Percentiles rank a stretch among this genome's conserved stretches.
These are phyloP conservation scores for Trichoderma orchidacearum DNA, from an alignment of 495 filamentous ascomycete genomes.

Conservation along the genomic window DNA sequence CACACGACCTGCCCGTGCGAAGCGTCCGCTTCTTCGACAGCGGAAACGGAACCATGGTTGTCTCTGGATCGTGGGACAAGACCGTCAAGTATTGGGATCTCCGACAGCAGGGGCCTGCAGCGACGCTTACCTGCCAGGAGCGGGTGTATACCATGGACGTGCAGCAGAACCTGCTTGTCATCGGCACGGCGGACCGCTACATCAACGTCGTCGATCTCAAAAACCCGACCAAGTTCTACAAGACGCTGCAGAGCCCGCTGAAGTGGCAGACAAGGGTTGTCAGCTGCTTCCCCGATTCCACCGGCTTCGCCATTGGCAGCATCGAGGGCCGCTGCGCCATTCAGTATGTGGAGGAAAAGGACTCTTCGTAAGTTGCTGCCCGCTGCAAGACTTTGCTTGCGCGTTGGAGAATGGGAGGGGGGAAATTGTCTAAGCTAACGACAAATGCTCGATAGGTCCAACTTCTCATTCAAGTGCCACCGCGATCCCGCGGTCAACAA, in stretches of 20 bases:
- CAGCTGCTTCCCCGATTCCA: conserved; percentile 78
- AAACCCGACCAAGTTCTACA: conserved; percentile 71
- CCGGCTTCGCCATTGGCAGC: conserved; percentile 76
- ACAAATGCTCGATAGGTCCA: conserved; percentile 33
- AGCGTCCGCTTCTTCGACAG: conserved; percentile 63
- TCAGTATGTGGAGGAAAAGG: conserved; percentile 84
- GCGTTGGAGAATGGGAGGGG: too few species aligned
- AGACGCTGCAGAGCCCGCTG: conserved; percentile 75
- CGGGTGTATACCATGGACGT: conserved; percentile 86
- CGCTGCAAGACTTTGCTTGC: too few species aligned
- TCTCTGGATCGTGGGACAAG: conserved; percentile 93
- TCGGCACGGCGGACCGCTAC: conserved; percentile 82
- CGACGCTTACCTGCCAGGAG: conserved; percentile 54
- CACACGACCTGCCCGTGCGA: conserved; percentile 68
- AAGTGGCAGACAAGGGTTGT: conserved; percentile 93
- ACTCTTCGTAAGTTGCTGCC: conserved; percentile 42
- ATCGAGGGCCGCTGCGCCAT: conserved; percentile 89
- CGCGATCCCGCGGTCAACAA: conserved; percentile 51
- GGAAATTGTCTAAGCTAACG: background rate
- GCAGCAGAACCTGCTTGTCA: conserved; percentile 66
- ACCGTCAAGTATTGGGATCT: conserved; percentile 94
- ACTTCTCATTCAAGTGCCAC: conserved; percentile 96
- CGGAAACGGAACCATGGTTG: conserved; percentile 48
- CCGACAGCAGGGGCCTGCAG: conserved; percentile 46
- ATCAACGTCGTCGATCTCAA: conserved; percentile 83